These are phyloP conservation scores for Aspergillus niger DNA, from an alignment of 2,329 filamentous ascomycete species.

Conservation along the genomic window DNA sequence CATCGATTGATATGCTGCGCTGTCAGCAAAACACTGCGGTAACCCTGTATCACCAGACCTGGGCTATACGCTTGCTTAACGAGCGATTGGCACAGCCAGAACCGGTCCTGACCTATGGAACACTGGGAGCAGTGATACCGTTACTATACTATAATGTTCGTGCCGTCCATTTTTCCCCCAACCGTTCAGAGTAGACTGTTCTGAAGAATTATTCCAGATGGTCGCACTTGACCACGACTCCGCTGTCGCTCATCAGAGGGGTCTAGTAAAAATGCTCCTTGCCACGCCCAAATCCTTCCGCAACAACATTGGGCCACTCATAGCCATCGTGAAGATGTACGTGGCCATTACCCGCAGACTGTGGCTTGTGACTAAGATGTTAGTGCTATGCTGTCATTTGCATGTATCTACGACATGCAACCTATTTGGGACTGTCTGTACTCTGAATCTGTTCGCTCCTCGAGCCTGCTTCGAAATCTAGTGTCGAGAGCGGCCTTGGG, in stretches of 20 bases:
- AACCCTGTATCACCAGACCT: slow-evolving; percentile 1
- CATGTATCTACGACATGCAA: neutral
- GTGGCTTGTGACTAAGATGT: neutral
- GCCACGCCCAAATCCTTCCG: neutral
- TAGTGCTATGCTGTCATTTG: slow-evolving; percentile 3
- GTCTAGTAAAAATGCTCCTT: neutral
- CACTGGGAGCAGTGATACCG: neutral
- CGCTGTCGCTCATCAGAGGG: neutral
- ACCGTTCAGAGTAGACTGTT: too few relatives aligned
- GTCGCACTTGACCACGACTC: neutral
- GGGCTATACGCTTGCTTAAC: neutral
- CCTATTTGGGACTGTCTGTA: neutral
- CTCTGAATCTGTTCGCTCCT: neutral
- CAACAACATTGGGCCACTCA: neutral
- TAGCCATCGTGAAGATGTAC: slow-evolving; percentile 1
- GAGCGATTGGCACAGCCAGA: neutral
- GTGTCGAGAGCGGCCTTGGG: neutral
- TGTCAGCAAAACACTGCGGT: neutral
- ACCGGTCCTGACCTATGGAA: neutral
- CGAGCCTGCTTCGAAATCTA: neutral
- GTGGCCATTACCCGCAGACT: neutral
- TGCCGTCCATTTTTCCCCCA: too few relatives aligned
- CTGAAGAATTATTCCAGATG: neutral
- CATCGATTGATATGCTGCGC: neutral
- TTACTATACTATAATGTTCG: slow-evolving; percentile 5